Conservation (phyloP, 2,329 filamentous ascomycete genomes). For the Xylaria digitata region DNA sequence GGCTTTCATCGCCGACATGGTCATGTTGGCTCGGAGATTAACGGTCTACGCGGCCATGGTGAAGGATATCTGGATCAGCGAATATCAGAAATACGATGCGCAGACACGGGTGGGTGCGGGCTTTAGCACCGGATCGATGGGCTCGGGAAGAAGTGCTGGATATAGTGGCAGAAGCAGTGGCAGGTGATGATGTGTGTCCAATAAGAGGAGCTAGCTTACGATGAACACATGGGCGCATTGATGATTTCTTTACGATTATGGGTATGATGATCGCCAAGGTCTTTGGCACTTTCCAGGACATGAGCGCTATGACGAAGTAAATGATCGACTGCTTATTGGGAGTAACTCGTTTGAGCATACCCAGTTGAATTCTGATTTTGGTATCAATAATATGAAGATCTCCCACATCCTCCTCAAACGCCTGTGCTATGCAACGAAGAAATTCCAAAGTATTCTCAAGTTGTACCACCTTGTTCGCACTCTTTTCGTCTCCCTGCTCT, state of each 20-base stretch:
- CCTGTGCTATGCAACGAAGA: constrained; percentile 47
- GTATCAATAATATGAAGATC: constrained; percentile 40
- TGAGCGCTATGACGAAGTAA: constrained; percentile 13
- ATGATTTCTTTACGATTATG: constrained; percentile 30
- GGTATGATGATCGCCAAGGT: constrained; percentile 16
- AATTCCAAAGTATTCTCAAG: constrained; percentile 1
- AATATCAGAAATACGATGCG: constrained; percentile 68
- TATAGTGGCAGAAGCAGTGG: constrained; percentile 29
- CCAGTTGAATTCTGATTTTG: constrained; percentile 31
- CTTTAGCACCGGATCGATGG: constrained; percentile 30
- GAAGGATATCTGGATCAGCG: constrained; percentile 65
- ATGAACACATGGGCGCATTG: constrained; percentile 35
- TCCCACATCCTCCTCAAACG: constrained; percentile 38
- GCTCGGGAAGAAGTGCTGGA: constrained; percentile 35
- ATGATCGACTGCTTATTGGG: constrained; percentile 23
- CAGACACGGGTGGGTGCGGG: constrained; percentile 51
- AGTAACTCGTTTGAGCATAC: constrained; percentile 24
- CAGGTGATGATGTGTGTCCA: constrained; percentile 14
- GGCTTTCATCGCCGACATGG: constrained; percentile 70
- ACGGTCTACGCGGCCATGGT: constrained; percentile 60
- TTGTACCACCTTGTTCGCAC: neutral
- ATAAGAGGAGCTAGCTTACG: neutral
- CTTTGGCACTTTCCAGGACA: constrained; percentile 16
- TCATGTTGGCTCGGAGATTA: constrained; percentile 57
- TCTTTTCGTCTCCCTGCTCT: neutral